A percentile compares a stretch with the other conserved stretches of the same genome.
These are phyloP conservation scores for Takakia lepidozioides DNA, from an alignment of 225 moss, liverwort and hornwort species.

Conservation along the genomic window DNA sequence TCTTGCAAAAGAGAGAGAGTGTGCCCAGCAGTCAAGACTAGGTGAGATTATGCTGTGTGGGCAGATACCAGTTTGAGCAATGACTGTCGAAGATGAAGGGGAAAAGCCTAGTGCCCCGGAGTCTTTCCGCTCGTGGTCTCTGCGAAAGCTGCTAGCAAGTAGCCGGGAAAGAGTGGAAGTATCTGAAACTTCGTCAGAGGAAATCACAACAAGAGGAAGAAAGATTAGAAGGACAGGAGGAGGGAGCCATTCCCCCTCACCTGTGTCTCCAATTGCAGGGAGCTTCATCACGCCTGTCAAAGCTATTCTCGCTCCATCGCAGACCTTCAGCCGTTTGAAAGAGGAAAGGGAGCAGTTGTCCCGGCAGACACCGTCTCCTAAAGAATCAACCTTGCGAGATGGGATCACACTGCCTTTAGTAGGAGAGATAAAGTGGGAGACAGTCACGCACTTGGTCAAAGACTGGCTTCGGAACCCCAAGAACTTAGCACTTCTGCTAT, in stretches of 20 bases:
- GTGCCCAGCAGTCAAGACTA: no score
- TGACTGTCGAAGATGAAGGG: no score
- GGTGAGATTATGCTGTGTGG: no score
- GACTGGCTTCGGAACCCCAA: conserved; percentile 81
- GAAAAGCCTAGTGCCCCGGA: no score
- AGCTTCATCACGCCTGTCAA: conserved; percentile 12
- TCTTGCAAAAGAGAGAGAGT: no score
- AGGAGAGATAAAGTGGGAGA: conserved; percentile 53
- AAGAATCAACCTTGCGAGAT: conserved; percentile 20
- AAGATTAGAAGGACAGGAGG: conserved; percentile 1
- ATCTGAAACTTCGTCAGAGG: neutral
- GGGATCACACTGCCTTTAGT: conserved; percentile 53
- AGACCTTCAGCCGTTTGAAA: conserved; percentile 41
- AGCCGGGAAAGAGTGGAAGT: conserved; percentile 11
- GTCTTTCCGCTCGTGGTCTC: conserved; percentile 25
- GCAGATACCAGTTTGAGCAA: no score
- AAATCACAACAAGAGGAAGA: conserved; percentile 1
- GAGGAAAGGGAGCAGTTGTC: conserved; percentile 63
- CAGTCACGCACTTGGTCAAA: conserved; percentile 18
- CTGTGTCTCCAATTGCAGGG: conserved; percentile 17
- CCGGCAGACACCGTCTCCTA: conserved; percentile 54
- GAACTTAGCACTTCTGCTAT: conserved; percentile 69
- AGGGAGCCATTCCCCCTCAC: conserved; percentile 15
- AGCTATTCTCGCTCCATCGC: conserved; percentile 53
- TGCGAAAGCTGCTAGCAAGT: conserved; percentile 29